These are phyloP conservation scores for Mallotus japonicus DNA, from an alignment of 441 rosid species.

Conservation along the genomic window DNA sequence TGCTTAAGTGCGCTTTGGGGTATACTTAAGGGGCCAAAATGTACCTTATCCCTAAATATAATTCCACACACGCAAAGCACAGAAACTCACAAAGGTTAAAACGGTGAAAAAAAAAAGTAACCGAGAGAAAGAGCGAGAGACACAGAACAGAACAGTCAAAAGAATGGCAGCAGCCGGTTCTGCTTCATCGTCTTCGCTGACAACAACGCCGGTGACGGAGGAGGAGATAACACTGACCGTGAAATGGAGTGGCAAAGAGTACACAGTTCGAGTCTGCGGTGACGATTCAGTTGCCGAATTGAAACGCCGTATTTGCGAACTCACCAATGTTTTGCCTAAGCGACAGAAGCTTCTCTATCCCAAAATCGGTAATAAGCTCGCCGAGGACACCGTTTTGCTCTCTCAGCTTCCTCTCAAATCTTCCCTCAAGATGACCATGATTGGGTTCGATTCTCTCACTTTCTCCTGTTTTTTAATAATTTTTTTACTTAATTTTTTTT, in stretches of 20 bases:
- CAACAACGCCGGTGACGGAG: constrained; percentile 46
- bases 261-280: constrained; percentile 74
- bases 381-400: constrained; percentile 73
- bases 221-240: constrained; percentile 77
- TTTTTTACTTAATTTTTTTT: neutral
- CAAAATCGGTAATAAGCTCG: constrained; percentile 75
- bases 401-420: constrained; percentile 77
- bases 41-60: too few species aligned
- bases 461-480: neutral
- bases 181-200: constrained; percentile 32
- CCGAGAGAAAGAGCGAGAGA: neutral
- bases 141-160: neutral
- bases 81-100: too few species aligned
- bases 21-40: too few species aligned
- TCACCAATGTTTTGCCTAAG: constrained; percentile 80
- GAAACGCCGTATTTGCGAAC: constrained; percentile 85
- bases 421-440: constrained; percentile 94
- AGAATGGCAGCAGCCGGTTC: constrained; percentile 36
- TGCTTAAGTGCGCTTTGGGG: too few species aligned
- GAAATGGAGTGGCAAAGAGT: constrained; percentile 94
- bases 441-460: constrained; percentile 50
- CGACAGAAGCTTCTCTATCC: constrained; percentile 96
- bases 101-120: too few species aligned
- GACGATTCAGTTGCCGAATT: constrained; percentile 87
- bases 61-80: too few species aligned